Percentiles rank a stretch among this genome's conserved stretches.
These are phyloP conservation scores for Andrographis paniculata DNA, from an alignment of 305 asterid genomes.

Conservation along the genomic window DNA sequence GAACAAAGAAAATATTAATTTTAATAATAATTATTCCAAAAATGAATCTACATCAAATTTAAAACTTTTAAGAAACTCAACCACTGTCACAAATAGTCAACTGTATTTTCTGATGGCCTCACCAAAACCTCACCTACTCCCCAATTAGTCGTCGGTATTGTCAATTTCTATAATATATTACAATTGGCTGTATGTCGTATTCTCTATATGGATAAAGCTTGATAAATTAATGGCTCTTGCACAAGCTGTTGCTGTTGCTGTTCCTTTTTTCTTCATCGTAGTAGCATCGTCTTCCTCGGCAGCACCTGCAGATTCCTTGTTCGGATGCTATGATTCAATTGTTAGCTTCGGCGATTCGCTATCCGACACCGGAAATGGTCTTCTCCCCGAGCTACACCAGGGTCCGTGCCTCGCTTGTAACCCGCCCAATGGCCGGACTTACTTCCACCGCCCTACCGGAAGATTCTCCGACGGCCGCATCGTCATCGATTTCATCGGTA, in stretches of 20 bases:
- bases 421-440: constrained; percentile 56
- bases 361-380: constrained; percentile 41
- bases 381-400: constrained; percentile 10
- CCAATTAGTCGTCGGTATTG: no score
- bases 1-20: no score
- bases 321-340: constrained; percentile 29
- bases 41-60: no score
- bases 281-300: background rate
- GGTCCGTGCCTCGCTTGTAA: constrained; percentile 6
- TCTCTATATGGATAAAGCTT: no score
- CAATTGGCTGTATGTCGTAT: no score
- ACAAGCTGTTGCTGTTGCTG: background rate
- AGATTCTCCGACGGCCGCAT: constrained; percentile 61
- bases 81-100: no score
- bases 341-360: constrained; percentile 49
- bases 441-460: constrained; percentile 56
- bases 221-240: constrained; percentile 16
- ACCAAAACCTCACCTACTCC: no score
- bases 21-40: no score
- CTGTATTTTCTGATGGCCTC: no score
- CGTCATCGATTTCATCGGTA: constrained; percentile 54
- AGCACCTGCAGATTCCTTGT: constrained; percentile 1
- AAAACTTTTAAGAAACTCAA: no score
- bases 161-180: no score
- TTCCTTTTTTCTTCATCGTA: background rate